Conservation (phyloP, 805 yeast genomes). For the Kodamaea neixiangensis region DNA sequence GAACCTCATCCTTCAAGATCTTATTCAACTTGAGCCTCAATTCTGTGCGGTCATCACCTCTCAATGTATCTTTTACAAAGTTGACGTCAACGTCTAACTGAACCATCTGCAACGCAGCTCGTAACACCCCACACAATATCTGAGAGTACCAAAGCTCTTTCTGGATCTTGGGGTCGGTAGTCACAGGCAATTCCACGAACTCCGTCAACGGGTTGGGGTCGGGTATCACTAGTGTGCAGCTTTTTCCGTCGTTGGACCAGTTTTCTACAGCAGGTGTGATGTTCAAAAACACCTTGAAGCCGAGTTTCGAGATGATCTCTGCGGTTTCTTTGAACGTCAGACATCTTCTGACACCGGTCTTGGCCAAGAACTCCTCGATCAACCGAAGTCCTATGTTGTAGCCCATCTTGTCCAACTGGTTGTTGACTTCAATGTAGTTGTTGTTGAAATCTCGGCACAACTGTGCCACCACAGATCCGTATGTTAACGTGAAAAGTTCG, state of each 20-base stretch:
- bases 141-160: conserved; percentile 92
- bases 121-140: conserved; percentile 81
- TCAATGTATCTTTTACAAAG: conserved; percentile 76
- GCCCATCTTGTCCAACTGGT: conserved; percentile 89
- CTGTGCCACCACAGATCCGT: conserved; percentile 92
- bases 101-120: conserved; percentile 94
- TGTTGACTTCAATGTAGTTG: conserved; percentile 77
- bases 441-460: conserved; percentile 78
- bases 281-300: conserved; percentile 87
- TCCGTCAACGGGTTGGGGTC: conserved; percentile 89
- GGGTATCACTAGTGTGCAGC: conserved; percentile 68
- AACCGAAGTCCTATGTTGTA: conserved; percentile 89
- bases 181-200: conserved; percentile 84
- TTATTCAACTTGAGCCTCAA: conserved; percentile 68
- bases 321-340: conserved; percentile 79
- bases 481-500: conserved; percentile 90
- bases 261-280: conserved; percentile 72
- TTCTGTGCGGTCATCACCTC: conserved; percentile 84
- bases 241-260: conserved; percentile 76
- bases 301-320: conserved; percentile 81
- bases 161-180: conserved; percentile 63
- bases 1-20: conserved; percentile 88
- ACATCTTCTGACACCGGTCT: conserved; percentile 85
- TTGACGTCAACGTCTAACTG: conserved; percentile 85
- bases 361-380: conserved; percentile 90